phyloP scores from a whole-genome alignment of 306 rosid genomes.

The Morella rubra region DNA sequence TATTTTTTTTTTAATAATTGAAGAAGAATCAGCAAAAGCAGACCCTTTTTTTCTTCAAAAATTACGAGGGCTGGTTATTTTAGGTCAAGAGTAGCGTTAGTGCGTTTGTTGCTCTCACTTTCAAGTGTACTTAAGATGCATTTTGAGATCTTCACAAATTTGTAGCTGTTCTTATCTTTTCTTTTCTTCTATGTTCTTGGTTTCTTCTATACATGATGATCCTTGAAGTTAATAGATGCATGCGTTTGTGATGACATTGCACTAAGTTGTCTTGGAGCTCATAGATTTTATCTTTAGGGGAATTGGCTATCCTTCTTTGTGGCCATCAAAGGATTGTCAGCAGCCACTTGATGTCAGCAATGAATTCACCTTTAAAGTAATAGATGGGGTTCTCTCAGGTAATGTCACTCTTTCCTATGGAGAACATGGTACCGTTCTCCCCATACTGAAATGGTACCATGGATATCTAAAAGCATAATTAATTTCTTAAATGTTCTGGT shows the following conservation, averaged over 20 bases:
- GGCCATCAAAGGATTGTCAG: slow-evolving; percentile 45
- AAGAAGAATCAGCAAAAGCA: neutral
- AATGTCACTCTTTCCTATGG: neutral
- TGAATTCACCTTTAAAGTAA: slow-evolving; percentile 37
- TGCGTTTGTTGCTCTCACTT: neutral
- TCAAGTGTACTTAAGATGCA: neutral
- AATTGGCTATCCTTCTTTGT: slow-evolving; percentile 41
- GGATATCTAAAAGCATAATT: neutral
- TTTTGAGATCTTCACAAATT: neutral
- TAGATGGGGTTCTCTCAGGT: slow-evolving; percentile 45
- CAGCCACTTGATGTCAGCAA: slow-evolving; percentile 52
- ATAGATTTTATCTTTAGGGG: slow-evolving; percentile 33
- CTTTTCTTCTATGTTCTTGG: neutral
- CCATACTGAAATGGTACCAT: neutral
- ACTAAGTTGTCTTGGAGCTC: slow-evolving; percentile 13
- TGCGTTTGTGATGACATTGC: neutral
- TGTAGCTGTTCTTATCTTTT: neutral
- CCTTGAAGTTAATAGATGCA: neutral
- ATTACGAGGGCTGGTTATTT: neutral
- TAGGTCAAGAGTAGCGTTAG: neutral
- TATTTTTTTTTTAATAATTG: neutral
- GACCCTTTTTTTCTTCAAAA: neutral
- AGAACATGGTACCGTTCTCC: neutral
- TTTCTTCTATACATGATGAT: neutral
- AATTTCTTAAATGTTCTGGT: neutral